Conservation (phyloP, 2,329 filamentous ascomycete genomes). For the Sporothrix inflata region DNA sequence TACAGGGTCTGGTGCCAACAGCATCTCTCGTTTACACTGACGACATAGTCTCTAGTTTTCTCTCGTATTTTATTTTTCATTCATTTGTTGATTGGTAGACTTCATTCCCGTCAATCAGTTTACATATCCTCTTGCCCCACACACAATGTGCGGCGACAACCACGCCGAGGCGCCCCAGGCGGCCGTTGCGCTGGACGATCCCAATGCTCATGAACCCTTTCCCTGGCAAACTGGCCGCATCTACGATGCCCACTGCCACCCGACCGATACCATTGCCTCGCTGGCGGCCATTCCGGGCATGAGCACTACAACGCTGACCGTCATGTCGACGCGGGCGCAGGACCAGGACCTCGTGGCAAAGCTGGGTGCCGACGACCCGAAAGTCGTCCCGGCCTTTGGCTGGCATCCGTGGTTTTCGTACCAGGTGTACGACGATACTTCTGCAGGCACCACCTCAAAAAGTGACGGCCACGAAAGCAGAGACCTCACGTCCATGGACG, state of each 20-base stretch:
- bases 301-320: conserved; percentile 66
- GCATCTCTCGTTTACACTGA: not conserved
- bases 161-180: not conserved
- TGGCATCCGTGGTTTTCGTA: conserved; percentile 90
- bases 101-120: not conserved
- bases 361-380: conserved; percentile 53
- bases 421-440: conserved; percentile 69
- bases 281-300: conserved; percentile 63
- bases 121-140: not conserved
- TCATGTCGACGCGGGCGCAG: conserved; percentile 77
- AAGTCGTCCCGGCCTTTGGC: conserved; percentile 71
- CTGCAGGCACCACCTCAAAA: not conserved
- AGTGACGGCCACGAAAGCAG: not conserved
- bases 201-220: conserved; percentile 48
- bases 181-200: conserved; percentile 20
- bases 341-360: conserved; percentile 74
- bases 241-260: conserved; percentile 82
- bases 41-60: not conserved
- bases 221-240: conserved; percentile 70
- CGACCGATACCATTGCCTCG: conserved; percentile 73
- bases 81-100: not conserved
- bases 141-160: conserved; percentile 21
- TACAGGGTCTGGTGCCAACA: not conserved
- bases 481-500: conserved; percentile 33
- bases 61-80: not conserved